Conservation (phyloP, 176 grass and related monocot genomes). For the bread wheat (Triticum aestivum) region DNA sequence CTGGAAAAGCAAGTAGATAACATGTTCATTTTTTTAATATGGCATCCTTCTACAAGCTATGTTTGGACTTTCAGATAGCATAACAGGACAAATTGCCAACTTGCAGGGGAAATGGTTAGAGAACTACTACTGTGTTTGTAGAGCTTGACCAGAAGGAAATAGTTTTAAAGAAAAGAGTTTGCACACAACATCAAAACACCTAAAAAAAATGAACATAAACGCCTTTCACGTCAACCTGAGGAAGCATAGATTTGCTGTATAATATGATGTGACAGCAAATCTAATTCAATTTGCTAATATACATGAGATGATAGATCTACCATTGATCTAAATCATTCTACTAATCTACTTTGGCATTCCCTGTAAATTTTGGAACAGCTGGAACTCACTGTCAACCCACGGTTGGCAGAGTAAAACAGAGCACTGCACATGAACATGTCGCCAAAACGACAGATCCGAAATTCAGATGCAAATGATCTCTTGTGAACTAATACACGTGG, state of each 20-base stretch:
- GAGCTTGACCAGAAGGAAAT: slow-evolving; percentile 18
- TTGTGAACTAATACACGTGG: background rate
- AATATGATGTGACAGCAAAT: slow-evolving; percentile 40
- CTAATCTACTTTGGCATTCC: slow-evolving; percentile 12
- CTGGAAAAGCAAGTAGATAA: background rate
- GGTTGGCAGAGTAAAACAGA: slow-evolving; percentile 16
- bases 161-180: background rate
- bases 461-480: slow-evolving; percentile 18
- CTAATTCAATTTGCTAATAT: slow-evolving; percentile 24
- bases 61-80: slow-evolving; percentile 20
- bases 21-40: slow-evolving; percentile 17
- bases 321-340: slow-evolving; percentile 13
- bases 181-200: slow-evolving; percentile 16
- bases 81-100: slow-evolving; percentile 10
- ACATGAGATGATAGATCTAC: slow-evolving; percentile 31
- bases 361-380: slow-evolving; percentile 14
- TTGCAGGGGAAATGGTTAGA: slow-evolving; percentile 7
- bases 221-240: slow-evolving; percentile 3
- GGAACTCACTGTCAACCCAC: slow-evolving; percentile 4
- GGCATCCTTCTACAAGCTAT: slow-evolving; percentile 7
- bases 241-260: slow-evolving; percentile 25
- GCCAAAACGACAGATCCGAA: slow-evolving; percentile 6
- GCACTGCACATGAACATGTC: background rate
- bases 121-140: background rate
- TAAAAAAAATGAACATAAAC: slow-evolving; percentile 2